Evolutionary conservation across 768 basidiomycete species (phyloP).

Genomic region (Hypholoma sublateritium): DNA sequence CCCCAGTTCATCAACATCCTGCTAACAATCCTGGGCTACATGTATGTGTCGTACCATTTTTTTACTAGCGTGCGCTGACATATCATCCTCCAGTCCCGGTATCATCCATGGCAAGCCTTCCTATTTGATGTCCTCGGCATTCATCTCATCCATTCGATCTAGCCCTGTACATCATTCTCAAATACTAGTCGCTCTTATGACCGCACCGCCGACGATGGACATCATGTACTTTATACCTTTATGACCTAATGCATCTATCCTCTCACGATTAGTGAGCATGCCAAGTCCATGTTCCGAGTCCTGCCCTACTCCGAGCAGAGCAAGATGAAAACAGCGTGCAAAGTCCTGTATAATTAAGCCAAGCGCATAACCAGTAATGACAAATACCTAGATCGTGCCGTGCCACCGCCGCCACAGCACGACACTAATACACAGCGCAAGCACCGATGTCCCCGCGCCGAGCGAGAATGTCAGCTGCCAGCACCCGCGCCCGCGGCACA

Average conservation of each 20-base stretch:
- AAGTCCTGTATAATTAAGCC: neutral
- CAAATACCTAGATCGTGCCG: constrained; percentile 35
- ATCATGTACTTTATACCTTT: neutral
- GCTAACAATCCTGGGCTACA: constrained; percentile 75
- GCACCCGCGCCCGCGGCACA: constrained; percentile 61
- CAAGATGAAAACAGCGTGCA: too few relatives aligned
- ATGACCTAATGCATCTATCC: neutral
- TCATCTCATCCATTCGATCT: constrained; percentile 13
- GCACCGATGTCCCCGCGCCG: constrained; percentile 37
- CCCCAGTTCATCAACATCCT: constrained; percentile 69
- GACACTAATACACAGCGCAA: constrained; percentile 44
- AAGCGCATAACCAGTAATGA: neutral
- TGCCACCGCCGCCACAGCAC: constrained; percentile 68
- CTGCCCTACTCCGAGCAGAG: too few relatives aligned
- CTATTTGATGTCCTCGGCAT: neutral
- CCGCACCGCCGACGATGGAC: neutral
- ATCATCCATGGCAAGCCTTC: constrained; percentile 61
- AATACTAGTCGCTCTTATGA: constrained; percentile 45
- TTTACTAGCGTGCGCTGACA: neutral
- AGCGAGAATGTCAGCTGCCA: constrained; percentile 70
- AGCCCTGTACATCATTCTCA: constrained; percentile 83
- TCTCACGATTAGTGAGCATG: neutral
- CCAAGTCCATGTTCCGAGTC: too few relatives aligned
- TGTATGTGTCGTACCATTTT: constrained; percentile 44
- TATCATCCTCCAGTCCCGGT: constrained; percentile 54